Evolutionary conservation across 2,329 filamentous ascomycete species (phyloP), one percentile per base, ranked within the genome.

Genomic region (Aspergillus amoenus): DNA sequence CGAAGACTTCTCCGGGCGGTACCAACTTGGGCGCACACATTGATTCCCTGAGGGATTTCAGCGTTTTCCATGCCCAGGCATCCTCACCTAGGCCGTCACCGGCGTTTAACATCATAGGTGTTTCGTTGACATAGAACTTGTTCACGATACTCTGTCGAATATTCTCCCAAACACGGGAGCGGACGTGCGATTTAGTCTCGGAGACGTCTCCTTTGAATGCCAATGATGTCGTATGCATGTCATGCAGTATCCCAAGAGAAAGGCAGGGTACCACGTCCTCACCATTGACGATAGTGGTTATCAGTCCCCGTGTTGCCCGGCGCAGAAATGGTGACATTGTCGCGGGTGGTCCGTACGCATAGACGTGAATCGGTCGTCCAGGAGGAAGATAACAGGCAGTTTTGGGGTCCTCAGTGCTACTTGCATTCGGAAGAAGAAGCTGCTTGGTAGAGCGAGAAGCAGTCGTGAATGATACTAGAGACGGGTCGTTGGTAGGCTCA

Each of bases 1-100:
- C 78, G 66, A 92, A 91, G 0, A 92, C 87, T 69, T 93, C 89
- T 1, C 89, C 89, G 0, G 89, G 89, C 1, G 89, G 89, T 46
- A 91, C 75, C 2, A 93, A 79, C 67, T 91, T 91, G 32, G 82
- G 78, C 51, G 83, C 87, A 59, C 83, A 80, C 86, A 92, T 90
- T 64, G 81, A 84, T 3, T 83, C 83, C 2, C 89, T 81, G 15
- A 93, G 73, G 0, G 82, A 82, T 65, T 87, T 85, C 5, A 92
- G 78, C 1, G 88, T 84, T 0, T 86, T 82, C 68, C 85, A 85
- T 0, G 86, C 85, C 89, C 88, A 92, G 30, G 84, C 79, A 61
- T 84, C 82, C 45, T 88, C 85, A n/a, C 86, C 84, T 8, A 85
- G 63, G 3, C 73, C 81, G 51, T 83, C 78, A 17, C 74, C 72